Conservation (phyloP, 2,329 filamentous ascomycete species). For the Fusarium acutatum region DNA sequence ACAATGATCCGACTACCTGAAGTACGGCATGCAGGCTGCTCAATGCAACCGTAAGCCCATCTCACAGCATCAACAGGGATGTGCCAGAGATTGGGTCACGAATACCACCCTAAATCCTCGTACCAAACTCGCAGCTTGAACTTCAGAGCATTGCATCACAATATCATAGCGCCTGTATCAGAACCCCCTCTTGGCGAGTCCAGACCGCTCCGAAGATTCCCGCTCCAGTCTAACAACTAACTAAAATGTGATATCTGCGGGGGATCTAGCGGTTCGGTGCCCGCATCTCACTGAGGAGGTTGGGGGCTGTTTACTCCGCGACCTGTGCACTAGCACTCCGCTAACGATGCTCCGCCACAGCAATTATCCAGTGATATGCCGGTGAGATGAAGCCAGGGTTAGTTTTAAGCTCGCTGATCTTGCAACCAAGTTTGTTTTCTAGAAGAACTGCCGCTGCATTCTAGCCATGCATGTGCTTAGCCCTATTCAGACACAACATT, state of each 20-base stretch:
- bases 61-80: neutral
- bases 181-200: neutral
- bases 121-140: neutral
- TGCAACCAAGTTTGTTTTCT: neutral
- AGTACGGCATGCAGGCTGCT: neutral
- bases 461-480: neutral
- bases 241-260: neutral
- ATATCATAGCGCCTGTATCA: neutral
- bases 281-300: neutral
- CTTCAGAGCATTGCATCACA: constrained; percentile 8
- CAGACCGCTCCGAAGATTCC: constrained; percentile 10
- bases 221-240: neutral
- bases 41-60: neutral
- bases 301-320: neutral
- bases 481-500: neutral
- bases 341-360: neutral
- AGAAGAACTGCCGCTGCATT: neutral
- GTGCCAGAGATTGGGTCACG: neutral
- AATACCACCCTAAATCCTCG: constrained; percentile 17
- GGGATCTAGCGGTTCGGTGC: neutral
- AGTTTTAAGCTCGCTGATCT: neutral
- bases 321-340: neutral
- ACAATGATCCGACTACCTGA: neutral
- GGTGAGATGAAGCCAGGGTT: neutral
- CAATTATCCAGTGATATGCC: neutral